These are phyloP conservation scores for Stropharia rugosoannulata DNA, from an alignment of 768 basidiomycete genomes.

Conservation along the genomic window DNA sequence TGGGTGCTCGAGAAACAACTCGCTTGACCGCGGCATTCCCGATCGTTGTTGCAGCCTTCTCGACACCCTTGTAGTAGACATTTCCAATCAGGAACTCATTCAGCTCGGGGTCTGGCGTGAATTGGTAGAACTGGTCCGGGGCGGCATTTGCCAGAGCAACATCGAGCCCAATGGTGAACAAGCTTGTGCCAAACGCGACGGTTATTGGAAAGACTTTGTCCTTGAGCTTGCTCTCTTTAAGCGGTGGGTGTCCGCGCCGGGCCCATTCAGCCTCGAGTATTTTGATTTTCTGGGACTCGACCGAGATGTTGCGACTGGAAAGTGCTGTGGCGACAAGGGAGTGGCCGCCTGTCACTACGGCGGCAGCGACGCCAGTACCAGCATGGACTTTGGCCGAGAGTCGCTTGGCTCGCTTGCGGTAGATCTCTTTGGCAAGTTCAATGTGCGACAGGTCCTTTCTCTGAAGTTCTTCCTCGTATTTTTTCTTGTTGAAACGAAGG, in stretches of 20 bases:
- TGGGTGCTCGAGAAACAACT: neutral
- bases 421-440: neutral
- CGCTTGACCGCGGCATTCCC: neutral
- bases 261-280: slow-evolving; percentile 6
- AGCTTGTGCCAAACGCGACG: slow-evolving; percentile 1
- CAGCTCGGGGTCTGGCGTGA: neutral
- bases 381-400: slow-evolving; percentile 1
- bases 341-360: neutral
- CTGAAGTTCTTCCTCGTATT: neutral
- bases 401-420: slow-evolving; percentile 4
- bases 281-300: slow-evolving; percentile 3
- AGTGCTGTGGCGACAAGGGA: neutral
- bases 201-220: slow-evolving; percentile 7
- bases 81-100: neutral
- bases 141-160: neutral
- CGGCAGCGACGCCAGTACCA: neutral
- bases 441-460: neutral
- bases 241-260: neutral
- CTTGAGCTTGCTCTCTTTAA: neutral
- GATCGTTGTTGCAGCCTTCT: neutral
- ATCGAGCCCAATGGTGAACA: slow-evolving; percentile 3
- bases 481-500: neutral
- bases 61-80: neutral
- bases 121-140: slow-evolving; percentile 3
- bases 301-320: slow-evolving; percentile 3